Base-by-base conservation (phyloP, 129 eudicot genomes). In the Sambucus nigra region DNA sequence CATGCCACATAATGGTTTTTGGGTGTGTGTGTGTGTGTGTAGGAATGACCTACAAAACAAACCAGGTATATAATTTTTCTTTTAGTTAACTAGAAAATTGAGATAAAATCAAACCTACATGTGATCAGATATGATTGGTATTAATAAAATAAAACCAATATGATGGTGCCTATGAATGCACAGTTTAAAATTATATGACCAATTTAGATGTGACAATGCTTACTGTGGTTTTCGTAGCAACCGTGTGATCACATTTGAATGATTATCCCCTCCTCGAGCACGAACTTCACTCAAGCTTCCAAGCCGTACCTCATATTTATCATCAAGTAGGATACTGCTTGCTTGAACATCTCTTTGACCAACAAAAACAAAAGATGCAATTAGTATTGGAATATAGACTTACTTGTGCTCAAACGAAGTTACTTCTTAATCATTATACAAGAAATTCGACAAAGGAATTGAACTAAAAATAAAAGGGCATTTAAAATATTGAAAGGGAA, bases 321-420 rank as follows among this genome's bases (percentile, higher is more conserved):
- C 95, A 59, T 86, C 95, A 2, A 86, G 93, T 46, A 86, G 79
- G 61, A 86, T 81, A 61, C 95, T 86, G 77, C 84, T 82, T 17
- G 95, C 92, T 73, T 79, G 86, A 27, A 86, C 48, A 64, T 86
- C 86, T 63, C 95, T 86, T 54, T 53, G 59, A 33, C 41, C 60
- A 35, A n/a, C 32, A 32, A 35, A 23, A 15, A 40, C 14, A 35
- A 9, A 66, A 40, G 14, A 61, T 11, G n/a, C n/a, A n/a, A n/a
- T n/a, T n/a, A n/a, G n/a, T n/a, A n/a, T n/a, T n/a, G n/a, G n/a
- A n/a, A n/a, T 23, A n/a, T n/a, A n/a, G n/a, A n/a, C n/a, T n/a
- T n/a, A n/a, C n/a, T n/a, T n/a, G n/a, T n/a, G 23, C 5, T 15
- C 21, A 7, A 18, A 9, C 3, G 5, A 54, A 54, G 22, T 22